phyloP scores from a whole-genome alignment of 768 basidiomycete genomes.

The Solioccasus polychromus region DNA sequence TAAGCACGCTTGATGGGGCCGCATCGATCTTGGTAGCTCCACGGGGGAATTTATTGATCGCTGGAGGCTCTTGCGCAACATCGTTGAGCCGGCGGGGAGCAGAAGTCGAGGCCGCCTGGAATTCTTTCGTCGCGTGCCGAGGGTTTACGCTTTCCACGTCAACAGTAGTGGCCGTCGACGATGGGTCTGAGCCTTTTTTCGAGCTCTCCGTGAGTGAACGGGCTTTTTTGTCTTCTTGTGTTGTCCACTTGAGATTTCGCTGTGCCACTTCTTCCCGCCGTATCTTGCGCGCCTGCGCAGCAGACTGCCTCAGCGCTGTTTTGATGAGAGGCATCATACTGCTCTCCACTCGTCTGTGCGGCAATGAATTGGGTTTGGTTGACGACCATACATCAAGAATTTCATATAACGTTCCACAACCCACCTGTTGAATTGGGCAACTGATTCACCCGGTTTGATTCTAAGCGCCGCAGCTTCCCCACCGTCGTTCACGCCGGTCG shows the following conservation, averaged over 20 bases:
- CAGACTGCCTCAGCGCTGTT: constrained; percentile 57
- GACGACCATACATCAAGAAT: constrained; percentile 2
- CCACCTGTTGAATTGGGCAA: constrained; percentile 75
- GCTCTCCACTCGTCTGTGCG: constrained; percentile 65
- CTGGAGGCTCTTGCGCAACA: constrained; percentile 66
- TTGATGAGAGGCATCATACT: constrained; percentile 65
- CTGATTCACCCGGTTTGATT: constrained; percentile 67
- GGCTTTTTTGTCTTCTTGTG: constrained; percentile 6
- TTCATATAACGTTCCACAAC: constrained; percentile 25
- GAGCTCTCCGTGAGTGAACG: constrained; percentile 9
- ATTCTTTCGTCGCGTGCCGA: constrained; percentile 40
- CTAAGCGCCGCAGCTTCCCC: constrained; percentile 30
- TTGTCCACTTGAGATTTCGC: constrained; percentile 17
- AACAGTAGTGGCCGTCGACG: constrained; percentile 7
- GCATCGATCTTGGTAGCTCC: constrained; percentile 32
- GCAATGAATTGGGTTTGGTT: constrained; percentile 4
- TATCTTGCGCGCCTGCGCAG: constrained; percentile 47
- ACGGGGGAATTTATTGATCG: constrained; percentile 54
- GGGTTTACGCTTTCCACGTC: constrained; percentile 20
- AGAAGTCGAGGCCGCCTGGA: constrained; percentile 47
- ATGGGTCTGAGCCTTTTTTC: constrained; percentile 15
- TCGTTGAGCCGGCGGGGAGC: constrained; percentile 68
- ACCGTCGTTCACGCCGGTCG: constrained; percentile 14
- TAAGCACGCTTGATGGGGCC: constrained; percentile 47
- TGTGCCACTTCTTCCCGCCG: constrained; percentile 29